Base-by-base conservation (phyloP, 176 grass and related monocot genomes). In the Secale cereale region DNA sequence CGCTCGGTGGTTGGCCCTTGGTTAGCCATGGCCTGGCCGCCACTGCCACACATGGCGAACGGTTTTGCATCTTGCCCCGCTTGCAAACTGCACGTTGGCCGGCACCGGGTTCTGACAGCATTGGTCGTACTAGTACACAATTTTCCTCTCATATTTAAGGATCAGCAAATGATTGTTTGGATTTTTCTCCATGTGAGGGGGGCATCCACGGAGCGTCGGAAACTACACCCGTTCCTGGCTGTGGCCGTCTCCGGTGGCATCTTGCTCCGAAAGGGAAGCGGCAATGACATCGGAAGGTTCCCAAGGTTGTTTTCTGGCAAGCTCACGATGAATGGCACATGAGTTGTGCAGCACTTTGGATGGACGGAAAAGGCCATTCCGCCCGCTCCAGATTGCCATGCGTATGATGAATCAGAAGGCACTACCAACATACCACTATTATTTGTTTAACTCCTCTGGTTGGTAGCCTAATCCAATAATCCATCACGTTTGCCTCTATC, bases 221-320 rank as follows among this genome's bases (percentile, higher is more conserved):
- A 76, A 62, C 68, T 59, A 76, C 70, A 45, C 23, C 26, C 39
- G 3, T 73, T 46, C 22, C 65, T 7, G 33, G 31, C 10, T 13
- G 20, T 36, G 68, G 17, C 28, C 52, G 50, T 31, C 75, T 22
- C 23, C n/a, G 70, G 13, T 17, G 70, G 70, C 40, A 74, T 74
- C 71, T 74, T 4, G 37, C 6, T 15, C 39, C 2, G 41, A 29
- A 74, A 74, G 41, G 15, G 6, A 4, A 8, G 23, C 0, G 71
- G 71, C 71, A 75, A 75, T 22, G 45, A 30, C 56, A 37, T 0
- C 2, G 72, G 79, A 86, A 90, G 84, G 57, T 83, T 83, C 88
- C 79, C 35, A 41, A 0, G 2, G 10, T 39, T 52, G 54, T 70
- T 78, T 83, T 30, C 25, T 5, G 63, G 19, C 6, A 30, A 36